Evolutionary conservation across 1,284 basidiomycete genomes (phyloP).

Genomic region (Stygiomarasmius scandens): DNA sequence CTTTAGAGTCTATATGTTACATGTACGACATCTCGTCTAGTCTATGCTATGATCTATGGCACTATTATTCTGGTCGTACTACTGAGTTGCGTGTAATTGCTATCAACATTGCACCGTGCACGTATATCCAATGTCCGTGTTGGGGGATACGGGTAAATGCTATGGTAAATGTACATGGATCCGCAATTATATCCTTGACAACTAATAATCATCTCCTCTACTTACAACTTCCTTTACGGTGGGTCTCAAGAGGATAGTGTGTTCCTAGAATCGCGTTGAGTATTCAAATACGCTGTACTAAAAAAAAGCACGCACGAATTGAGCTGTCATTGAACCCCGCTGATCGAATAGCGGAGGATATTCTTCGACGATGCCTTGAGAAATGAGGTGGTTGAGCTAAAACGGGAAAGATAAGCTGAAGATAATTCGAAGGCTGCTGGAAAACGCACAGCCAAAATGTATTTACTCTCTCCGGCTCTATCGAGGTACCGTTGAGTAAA

Average conservation of each 20-base stretch:
- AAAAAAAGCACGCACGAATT: constrained; percentile 69
- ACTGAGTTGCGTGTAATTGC: too few relatives aligned
- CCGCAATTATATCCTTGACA: too few relatives aligned
- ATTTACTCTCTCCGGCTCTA: constrained; percentile 91
- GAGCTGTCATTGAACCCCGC: constrained; percentile 87
- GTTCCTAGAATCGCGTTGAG: constrained; percentile 66
- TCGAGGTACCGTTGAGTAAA: constrained; percentile 97
- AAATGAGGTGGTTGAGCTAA: constrained; percentile 92
- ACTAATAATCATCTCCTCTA: constrained; percentile 89
- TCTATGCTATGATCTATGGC: background rate
- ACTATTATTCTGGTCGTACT: background rate
- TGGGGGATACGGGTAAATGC: too few relatives aligned
- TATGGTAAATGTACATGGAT: too few relatives aligned
- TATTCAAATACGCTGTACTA: background rate
- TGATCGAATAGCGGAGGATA: constrained; percentile 93
- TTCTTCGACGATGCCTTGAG: constrained; percentile 86
- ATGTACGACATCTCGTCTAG: background rate
- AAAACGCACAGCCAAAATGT: constrained; percentile 85
- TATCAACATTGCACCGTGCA: too few relatives aligned
- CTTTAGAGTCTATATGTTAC: background rate
- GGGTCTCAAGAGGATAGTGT: constrained; percentile 91
- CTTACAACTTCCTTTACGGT: constrained; percentile 95
- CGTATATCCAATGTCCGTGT: too few relatives aligned
- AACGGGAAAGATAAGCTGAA: background rate
- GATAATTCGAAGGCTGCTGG: too few relatives aligned